phyloP scores from a whole-genome alignment of 2,329 filamentous ascomycete species.

The Colletotrichum tanaceti region DNA sequence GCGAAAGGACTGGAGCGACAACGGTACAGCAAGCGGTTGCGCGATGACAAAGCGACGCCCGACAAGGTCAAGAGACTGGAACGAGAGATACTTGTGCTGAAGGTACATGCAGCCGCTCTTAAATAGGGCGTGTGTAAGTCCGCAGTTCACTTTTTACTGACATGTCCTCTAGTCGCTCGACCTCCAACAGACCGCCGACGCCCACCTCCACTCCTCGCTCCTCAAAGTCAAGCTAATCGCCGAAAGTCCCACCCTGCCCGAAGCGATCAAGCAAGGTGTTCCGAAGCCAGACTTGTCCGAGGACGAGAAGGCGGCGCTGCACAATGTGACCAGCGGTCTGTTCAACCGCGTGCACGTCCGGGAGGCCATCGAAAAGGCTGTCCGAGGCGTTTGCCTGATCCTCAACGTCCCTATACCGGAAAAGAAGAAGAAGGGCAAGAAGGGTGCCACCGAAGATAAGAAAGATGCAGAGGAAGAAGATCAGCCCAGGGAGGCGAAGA shows the following conservation, averaged over 20 bases:
- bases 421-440: conserved; percentile 52
- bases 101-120: conserved; percentile 52
- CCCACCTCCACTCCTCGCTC: conserved; percentile 66
- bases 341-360: conserved; percentile 65
- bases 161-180: conserved; percentile 61
- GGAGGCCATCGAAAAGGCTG: conserved; percentile 60
- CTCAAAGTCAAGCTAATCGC: conserved; percentile 65
- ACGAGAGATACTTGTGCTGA: conserved; percentile 67
- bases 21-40: conserved; percentile 72
- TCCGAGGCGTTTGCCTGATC: conserved; percentile 61
- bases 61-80: conserved; percentile 71
- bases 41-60: conserved; percentile 57
- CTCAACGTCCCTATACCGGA: conserved; percentile 62
- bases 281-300: conserved; percentile 64
- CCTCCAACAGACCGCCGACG: conserved; percentile 66
- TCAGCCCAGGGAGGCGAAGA: conserved; percentile 47
- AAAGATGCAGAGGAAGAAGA: conserved; percentile 50
- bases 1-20: conserved; percentile 84
- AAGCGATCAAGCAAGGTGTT: conserved; percentile 58
- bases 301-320: conserved; percentile 63
- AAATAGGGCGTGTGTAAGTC: too few species aligned
- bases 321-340: conserved; percentile 70
- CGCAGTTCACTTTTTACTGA: conserved; percentile 14
- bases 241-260: conserved; percentile 62
- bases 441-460: conserved; percentile 47